Base-by-base conservation (phyloP, 2,329 filamentous ascomycete genomes). In the Aspergillus intermedius region DNA sequence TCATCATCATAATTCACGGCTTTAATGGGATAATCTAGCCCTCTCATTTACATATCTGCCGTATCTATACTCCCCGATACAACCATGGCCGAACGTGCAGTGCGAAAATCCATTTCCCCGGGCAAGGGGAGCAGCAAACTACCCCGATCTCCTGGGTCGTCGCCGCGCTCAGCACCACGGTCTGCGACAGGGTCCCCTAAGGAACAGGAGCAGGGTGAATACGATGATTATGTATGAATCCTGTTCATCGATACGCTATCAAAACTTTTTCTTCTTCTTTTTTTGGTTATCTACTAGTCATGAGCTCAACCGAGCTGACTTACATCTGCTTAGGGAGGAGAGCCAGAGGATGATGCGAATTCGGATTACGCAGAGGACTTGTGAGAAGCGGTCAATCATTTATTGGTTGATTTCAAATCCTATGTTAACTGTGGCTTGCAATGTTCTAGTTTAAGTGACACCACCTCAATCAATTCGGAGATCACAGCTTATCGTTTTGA, bases 401-500 rank as follows among this genome's bases (percentile, higher is more conserved):
- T 15, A 13, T 19, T 15, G 8, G 28, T 9, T 23, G 4, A 12
- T 28, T 8, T 13, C 13, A 21, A 17, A 17, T 22, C 30, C 22
- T 28, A 40, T 9, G 10, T n/a, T 10, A 22, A 19, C 7, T 21
- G 23, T 42, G 10, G 6, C 34, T 17, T 37, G 34, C 12, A 17
- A 37, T 17, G 23, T 42, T 12, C 5, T 43, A 57, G 55, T 41
- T 48, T 47, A 13, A 56, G 55, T 35, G 55, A 57, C 23, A 57
- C 55, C 25, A 56, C 55, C 1, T 56, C 54, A 13, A 37, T 57
- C 5, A 52, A 54, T 39, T 56, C 55, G n/a, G 50, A 53, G 47
- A 57, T 57, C 30, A 56, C 54, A 5, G 45, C 60, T 12, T 63
- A 59, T 47, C 54, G 57, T n/a, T 54, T 50, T 35, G 61, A 63